phyloP scores from a whole-genome alignment of 345 rosid species.

The Eucalyptus sp. region DNA sequence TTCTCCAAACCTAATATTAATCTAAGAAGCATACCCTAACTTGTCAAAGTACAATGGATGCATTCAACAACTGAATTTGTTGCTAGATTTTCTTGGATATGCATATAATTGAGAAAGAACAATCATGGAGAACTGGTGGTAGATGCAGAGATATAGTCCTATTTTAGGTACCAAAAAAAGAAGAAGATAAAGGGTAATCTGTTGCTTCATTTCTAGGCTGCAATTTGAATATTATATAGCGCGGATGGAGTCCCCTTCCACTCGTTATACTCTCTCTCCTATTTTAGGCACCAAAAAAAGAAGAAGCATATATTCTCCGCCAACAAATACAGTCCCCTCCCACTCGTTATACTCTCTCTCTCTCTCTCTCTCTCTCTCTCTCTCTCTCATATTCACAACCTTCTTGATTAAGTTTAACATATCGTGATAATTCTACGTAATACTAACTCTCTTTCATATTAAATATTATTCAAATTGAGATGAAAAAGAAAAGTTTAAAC shows the following conservation, averaged over 20 bases:
- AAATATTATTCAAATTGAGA: not conserved
- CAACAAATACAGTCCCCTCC: not conserved
- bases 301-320: not conserved
- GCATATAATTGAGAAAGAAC: not conserved
- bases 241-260: not conserved
- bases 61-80: not conserved
- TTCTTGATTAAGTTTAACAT: not conserved
- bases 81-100: not conserved
- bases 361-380: too few relatives aligned
- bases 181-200: not conserved
- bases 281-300: too few relatives aligned
- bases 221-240: not conserved
- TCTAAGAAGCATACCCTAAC: not conserved
- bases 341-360: not conserved
- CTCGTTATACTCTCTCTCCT: not conserved
- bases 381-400: not conserved
- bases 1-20: not conserved
- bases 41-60: not conserved
- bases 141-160: not conserved
- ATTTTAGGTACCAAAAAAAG: not conserved
- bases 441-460: not conserved
- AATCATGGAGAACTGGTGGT: not conserved
- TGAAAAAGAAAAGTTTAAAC: not conserved
- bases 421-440: not conserved
- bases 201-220: not conserved